Evolutionary conservation across 177 flowering plant species (phyloP), one percentile per base, ranked within the genome.

Genomic region (Vitis hybrid): DNA sequence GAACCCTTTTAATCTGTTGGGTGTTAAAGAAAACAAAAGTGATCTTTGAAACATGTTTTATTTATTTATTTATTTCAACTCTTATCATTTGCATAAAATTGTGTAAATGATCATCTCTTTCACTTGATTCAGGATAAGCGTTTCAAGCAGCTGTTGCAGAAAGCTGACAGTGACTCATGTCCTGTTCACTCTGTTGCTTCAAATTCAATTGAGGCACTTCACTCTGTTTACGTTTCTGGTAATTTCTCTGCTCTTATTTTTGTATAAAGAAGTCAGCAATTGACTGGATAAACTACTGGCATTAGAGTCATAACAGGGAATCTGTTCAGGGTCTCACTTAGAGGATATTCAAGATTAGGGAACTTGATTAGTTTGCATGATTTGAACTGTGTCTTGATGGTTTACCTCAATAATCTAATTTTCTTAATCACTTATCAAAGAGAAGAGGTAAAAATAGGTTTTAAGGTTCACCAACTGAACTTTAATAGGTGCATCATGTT

Each of bases 91-190:
- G 8, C 4, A 2, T 10, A 5, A 24, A 31, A 47, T 58, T 60
- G 22, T 64, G 6, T 47, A 20, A 28, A 49, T 57, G 15, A 51
- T 61, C 14, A 14, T 28, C 11, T 56, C 20, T 75, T 58, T 55
- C 70, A 71, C 22, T 12, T 52, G 13, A 59, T 62, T 58, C 76
- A 88, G 96, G 94, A 86, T 53, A 83, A 79, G 75, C 77, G 73
- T 28, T 94, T 90, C 86, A 85, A 89, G 76, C 85, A 79, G 72
- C 55, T 94, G 65, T 73, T 92, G 38, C 89, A 82, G 71, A 92
- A 92, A 80, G 97, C 94, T 62, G 88, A 80, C 51, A 72, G 74
- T 38, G 71, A 82, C 65, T 78, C 83, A 49, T 83, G 88, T 75
- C 68, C 85, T 20, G 70, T 15, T 24, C 76, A 89, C 71, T 61